These are phyloP conservation scores for Xylariaceae sp. DNA, from an alignment of 2,329 filamentous ascomycete genomes.

Conservation along the genomic window DNA sequence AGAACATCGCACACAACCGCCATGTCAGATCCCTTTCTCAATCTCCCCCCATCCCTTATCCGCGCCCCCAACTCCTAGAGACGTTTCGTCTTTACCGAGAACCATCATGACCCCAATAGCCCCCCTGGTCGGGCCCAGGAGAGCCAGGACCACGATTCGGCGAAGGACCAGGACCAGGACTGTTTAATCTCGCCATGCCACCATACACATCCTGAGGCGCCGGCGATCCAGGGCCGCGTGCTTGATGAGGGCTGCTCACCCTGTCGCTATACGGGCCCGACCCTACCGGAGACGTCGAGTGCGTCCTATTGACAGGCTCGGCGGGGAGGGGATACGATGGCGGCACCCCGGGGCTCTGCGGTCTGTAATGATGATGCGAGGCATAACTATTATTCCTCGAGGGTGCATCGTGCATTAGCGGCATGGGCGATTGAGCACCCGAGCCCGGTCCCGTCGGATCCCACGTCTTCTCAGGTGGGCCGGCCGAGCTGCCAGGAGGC, in stretches of 20 bases:
- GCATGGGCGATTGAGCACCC: slow-evolving; percentile 5
- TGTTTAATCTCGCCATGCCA: slow-evolving; percentile 17
- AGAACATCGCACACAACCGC: too few relatives aligned
- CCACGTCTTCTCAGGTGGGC: slow-evolving; percentile 17
- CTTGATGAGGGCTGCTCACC: slow-evolving; percentile 21
- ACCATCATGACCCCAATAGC: slow-evolving; percentile 10
- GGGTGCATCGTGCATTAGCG: slow-evolving; percentile 13
- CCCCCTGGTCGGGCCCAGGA: slow-evolving; percentile 5
- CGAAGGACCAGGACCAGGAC: slow-evolving; percentile 15
- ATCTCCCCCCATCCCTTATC: too few relatives aligned
- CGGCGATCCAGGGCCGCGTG: slow-evolving; percentile 13
- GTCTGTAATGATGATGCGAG: slow-evolving; percentile 13
- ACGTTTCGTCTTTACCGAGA: slow-evolving; percentile 3
- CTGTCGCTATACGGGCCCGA: slow-evolving; percentile 19
- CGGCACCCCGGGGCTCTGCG: slow-evolving; percentile 21
- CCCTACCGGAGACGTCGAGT: slow-evolving; percentile 24
- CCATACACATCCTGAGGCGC: slow-evolving; percentile 17
- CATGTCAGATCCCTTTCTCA: too few relatives aligned
- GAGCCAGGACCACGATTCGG: slow-evolving; percentile 11
- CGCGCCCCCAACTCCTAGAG: too few relatives aligned
- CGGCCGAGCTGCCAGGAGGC: slow-evolving; percentile 18
- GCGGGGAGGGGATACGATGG: slow-evolving; percentile 17
- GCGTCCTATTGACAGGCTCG: slow-evolving; percentile 26
- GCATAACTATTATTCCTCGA: slow-evolving; percentile 20
- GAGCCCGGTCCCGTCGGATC: slow-evolving; percentile 13